A percentile compares a stretch with the other conserved stretches of the same genome.
Conservation (phyloP, 495 filamentous ascomycete species). For the Aspergillus campestris region DNA sequence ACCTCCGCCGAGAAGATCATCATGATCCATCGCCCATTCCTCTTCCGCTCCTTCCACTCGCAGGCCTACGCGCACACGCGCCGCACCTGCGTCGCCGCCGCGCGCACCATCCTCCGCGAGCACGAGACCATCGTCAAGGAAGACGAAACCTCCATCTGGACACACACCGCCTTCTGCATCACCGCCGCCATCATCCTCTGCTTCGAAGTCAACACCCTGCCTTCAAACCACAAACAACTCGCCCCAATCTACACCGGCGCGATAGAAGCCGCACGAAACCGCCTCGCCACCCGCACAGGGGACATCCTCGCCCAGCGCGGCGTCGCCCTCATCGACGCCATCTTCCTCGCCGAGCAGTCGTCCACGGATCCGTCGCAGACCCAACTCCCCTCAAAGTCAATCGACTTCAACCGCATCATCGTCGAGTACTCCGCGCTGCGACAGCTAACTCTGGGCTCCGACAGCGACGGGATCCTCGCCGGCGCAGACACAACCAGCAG, state of each 20-base stretch:
- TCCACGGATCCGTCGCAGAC: neutral
- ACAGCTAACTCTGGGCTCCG: slow-evolving; percentile 4
- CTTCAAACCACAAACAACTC: neutral
- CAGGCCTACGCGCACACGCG: slow-evolving; percentile 32
- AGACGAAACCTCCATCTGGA: slow-evolving; percentile 24
- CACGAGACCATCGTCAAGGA: slow-evolving; percentile 24
- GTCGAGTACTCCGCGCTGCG: slow-evolving; percentile 20
- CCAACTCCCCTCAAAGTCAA: neutral
- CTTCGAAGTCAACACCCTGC: slow-evolving; percentile 18
- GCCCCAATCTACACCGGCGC: slow-evolving; percentile 12
- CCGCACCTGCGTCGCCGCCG: slow-evolving; percentile 35
- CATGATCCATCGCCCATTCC: slow-evolving; percentile 42
- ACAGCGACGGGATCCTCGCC: too few relatives aligned
- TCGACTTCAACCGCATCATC: slow-evolving; percentile 20
- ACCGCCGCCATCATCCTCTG: slow-evolving; percentile 26
- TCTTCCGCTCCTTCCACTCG: slow-evolving; percentile 34
- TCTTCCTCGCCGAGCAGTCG: slow-evolving; percentile 14
- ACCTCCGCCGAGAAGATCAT: slow-evolving; percentile 44
- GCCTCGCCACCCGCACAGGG: slow-evolving; percentile 13
- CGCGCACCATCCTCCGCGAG: slow-evolving; percentile 39
- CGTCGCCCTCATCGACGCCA: slow-evolving; percentile 24
- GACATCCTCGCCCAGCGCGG: slow-evolving; percentile 24
- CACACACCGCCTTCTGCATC: slow-evolving; percentile 24
- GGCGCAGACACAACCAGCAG: too few relatives aligned
- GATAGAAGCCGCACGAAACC: slow-evolving; percentile 16